Conservation (phyloP, 176 grass and related monocot species). For the Cymbopogon citratus region DNA sequence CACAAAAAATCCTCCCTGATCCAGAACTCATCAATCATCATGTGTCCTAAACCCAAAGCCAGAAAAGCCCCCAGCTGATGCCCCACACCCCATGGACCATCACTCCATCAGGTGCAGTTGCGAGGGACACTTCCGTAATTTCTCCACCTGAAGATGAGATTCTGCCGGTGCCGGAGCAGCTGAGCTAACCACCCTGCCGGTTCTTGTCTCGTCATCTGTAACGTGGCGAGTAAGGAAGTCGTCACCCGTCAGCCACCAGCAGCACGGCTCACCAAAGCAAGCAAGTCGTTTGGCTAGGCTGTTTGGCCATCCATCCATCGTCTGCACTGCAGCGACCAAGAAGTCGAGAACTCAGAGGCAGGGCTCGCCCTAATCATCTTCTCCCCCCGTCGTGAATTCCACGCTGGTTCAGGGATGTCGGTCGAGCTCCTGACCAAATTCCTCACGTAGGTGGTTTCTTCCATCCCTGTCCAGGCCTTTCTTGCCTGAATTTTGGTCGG, state of each 20-base stretch:
- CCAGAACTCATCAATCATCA: neutral
- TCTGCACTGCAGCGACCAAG: neutral
- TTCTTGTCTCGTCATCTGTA: neutral
- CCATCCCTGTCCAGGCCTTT: neutral
- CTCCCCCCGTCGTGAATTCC: neutral
- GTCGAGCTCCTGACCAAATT: conserved; percentile 66
- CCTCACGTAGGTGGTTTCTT: conserved; percentile 50
- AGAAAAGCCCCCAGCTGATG: neutral
- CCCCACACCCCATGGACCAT: neutral
- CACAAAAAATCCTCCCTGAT: neutral
- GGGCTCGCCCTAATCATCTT: neutral
- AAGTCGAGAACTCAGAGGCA: neutral
- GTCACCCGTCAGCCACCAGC: conserved; percentile 6
- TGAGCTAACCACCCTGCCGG: conserved; percentile 17
- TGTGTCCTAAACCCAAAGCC: neutral
- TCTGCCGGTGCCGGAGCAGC: neutral
- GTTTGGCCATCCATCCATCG: neutral
- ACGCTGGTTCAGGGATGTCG: conserved; percentile 31
- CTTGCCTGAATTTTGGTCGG: conserved; percentile 4
- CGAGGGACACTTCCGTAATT: neutral
- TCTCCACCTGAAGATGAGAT: neutral
- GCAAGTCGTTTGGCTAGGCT: neutral
- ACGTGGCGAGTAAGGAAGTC: conserved; percentile 34
- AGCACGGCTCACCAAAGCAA: neutral
- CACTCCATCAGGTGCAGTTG: neutral